These are phyloP conservation scores for Hypomontagnella monticulosa DNA, from an alignment of 495 filamentous ascomycete genomes.

Conservation along the genomic window DNA sequence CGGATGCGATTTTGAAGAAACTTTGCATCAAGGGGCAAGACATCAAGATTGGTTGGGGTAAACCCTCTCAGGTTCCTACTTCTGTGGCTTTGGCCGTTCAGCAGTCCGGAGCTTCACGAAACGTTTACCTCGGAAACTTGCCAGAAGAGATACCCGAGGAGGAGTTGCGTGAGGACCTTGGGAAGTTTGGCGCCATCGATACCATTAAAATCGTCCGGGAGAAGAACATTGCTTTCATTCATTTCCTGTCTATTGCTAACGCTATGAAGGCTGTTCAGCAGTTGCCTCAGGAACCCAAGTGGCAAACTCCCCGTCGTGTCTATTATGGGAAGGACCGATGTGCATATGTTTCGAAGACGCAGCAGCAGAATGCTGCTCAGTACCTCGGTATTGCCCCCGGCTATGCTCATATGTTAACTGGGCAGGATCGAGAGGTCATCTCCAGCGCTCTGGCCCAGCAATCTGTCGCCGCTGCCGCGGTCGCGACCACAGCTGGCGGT, in stretches of 20 bases:
- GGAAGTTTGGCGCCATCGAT: slow-evolving; percentile 96
- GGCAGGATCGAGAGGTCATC: slow-evolving; percentile 93
- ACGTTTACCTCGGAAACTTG: slow-evolving; percentile 96
- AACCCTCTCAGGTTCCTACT: slow-evolving; percentile 96
- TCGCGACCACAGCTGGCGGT: slow-evolving; percentile 94
- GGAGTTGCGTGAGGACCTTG: slow-evolving; percentile 91
- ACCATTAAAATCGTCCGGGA: slow-evolving; percentile 98
- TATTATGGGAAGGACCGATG: slow-evolving; percentile 99
- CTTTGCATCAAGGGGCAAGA: slow-evolving; percentile 97
- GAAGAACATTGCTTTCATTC: slow-evolving; percentile 98
- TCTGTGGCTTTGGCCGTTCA: slow-evolving; percentile 96
- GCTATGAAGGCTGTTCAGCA: slow-evolving; percentile 99
- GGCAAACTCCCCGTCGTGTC: slow-evolving; percentile 93
- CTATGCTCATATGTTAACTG: slow-evolving; percentile 94
- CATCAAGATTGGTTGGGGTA: slow-evolving; percentile 99
- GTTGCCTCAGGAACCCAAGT: slow-evolving; percentile 94
- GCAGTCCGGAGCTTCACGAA: slow-evolving; percentile 96
- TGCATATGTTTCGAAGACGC: slow-evolving; percentile 98
- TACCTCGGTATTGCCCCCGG: slow-evolving; percentile 98
- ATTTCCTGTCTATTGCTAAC: slow-evolving; percentile 96
- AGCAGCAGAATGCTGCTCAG: slow-evolving; percentile 98
- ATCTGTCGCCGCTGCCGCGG: slow-evolving; percentile 94
- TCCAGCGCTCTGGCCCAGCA: slow-evolving; percentile 96
- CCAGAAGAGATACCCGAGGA: slow-evolving; percentile 90
- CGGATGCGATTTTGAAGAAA: slow-evolving; percentile 99